Conservation (phyloP, 2,329 filamentous ascomycete genomes). For the Verticillium albo-atrum region DNA sequence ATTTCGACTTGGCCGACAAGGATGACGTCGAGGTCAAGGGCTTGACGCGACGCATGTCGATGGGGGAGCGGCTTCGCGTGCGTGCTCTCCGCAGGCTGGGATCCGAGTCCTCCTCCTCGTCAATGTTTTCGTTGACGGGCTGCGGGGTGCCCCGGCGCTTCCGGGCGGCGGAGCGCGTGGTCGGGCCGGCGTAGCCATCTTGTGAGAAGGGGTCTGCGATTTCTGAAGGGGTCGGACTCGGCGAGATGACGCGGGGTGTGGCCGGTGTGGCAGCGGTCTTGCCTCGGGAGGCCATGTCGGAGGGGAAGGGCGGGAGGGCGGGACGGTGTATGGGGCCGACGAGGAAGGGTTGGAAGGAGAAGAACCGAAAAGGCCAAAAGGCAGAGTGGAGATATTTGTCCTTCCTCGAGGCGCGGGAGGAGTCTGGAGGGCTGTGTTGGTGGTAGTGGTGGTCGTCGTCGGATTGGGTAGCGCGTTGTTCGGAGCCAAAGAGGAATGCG, state of each 20-base stretch:
- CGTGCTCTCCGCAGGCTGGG: conserved; percentile 56
- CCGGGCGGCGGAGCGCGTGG: conserved; percentile 68
- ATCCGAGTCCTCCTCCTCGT: conserved; percentile 35
- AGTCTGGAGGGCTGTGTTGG: background rate
- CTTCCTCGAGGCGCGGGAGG: conserved; percentile 38
- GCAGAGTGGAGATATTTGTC: conserved; percentile 45
- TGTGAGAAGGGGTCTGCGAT: conserved; percentile 42
- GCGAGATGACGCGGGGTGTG: conserved; percentile 84
- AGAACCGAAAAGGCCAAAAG: conserved; percentile 43
- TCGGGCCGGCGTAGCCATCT: conserved; percentile 64
- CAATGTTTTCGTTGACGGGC: conserved; percentile 55
- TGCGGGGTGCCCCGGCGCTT: conserved; percentile 53
- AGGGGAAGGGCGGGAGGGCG: conserved; percentile 56
- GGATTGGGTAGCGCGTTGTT: too few relatives aligned
- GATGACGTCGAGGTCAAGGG: conserved; percentile 48
- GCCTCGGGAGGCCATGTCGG: conserved; percentile 47
- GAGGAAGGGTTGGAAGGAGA: conserved; percentile 44
- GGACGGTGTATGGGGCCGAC: conserved; percentile 53
- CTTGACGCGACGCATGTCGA: conserved; percentile 44
- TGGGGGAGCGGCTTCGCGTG: conserved; percentile 68
- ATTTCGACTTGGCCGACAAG: conserved; percentile 23
- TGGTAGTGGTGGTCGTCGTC: conserved; percentile 12
- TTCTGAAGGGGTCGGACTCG: conserved; percentile 72
- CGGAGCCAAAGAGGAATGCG: conserved; percentile 14
- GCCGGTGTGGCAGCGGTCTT: conserved; percentile 64